phyloP scores from a whole-genome alignment of 2,329 filamentous ascomycete genomes.

The Ophiostoma ips region DNA sequence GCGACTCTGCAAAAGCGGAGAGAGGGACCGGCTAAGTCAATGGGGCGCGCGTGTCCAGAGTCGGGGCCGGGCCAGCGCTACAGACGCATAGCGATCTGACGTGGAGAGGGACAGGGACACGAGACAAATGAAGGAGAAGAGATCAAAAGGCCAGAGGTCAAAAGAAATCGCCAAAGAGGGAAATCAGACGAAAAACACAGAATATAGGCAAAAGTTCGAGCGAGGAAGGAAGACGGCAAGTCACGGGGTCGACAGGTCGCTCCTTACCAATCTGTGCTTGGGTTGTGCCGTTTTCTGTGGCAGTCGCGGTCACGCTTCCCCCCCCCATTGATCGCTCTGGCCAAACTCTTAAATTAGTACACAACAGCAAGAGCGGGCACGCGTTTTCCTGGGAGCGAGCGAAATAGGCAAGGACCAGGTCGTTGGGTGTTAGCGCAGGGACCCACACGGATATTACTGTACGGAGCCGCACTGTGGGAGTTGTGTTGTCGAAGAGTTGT shows the following conservation, averaged over 20 bases:
- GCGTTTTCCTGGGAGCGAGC: constrained; percentile 1
- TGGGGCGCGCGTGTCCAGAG: too few relatives aligned
- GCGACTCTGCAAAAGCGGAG: not conserved
- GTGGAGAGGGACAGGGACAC: too few relatives aligned
- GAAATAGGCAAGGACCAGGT: constrained; percentile 1
- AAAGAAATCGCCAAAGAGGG: too few relatives aligned
- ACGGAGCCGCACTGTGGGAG: constrained; percentile 3
- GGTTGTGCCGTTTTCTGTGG: not conserved
- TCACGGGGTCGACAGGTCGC: not conserved
- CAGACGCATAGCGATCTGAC: too few relatives aligned
- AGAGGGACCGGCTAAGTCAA: too few relatives aligned
- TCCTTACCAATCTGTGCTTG: not conserved
- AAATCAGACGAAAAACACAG: too few relatives aligned
- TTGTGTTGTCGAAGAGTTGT: too few relatives aligned
- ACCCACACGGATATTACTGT: not conserved
- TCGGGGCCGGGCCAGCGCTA: too few relatives aligned
- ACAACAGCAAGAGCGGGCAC: not conserved
- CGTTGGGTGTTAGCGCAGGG: constrained; percentile 1
- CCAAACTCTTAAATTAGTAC: not conserved
- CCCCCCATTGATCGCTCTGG: not conserved
- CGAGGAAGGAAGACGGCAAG: too few relatives aligned
- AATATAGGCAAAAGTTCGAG: too few relatives aligned
- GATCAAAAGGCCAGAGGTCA: too few relatives aligned
- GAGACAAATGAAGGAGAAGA: too few relatives aligned
- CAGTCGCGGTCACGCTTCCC: constrained; percentile 8